These are phyloP conservation scores for Boletus vinaceobasis DNA, from an alignment of 768 basidiomycete species.

Conservation along the genomic window DNA sequence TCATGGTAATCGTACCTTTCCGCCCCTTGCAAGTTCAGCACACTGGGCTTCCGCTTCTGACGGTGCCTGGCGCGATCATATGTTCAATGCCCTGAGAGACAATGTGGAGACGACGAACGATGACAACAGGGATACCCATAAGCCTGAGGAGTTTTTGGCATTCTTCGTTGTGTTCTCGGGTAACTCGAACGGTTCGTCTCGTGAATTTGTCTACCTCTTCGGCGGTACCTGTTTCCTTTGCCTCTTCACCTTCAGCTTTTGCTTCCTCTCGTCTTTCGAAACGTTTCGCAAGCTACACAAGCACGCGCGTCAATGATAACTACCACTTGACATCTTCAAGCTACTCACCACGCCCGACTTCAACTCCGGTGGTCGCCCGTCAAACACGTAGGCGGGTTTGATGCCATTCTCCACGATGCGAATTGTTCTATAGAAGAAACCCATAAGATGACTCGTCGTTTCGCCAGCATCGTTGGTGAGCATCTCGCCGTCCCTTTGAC, in stretches of 20 bases:
- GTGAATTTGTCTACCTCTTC: slow-evolving; percentile 92
- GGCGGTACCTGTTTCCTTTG: slow-evolving; percentile 90
- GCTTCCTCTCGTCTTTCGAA: slow-evolving; percentile 89
- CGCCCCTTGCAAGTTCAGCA: slow-evolving; percentile 94
- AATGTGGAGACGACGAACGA: slow-evolving; percentile 50
- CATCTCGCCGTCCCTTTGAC: slow-evolving; percentile 94
- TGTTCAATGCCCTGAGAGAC: neutral
- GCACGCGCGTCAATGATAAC: neutral
- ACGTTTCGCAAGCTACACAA: slow-evolving; percentile 85
- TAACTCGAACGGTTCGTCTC: slow-evolving; percentile 90
- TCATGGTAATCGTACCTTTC: slow-evolving; percentile 55
- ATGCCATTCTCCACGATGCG: slow-evolving; percentile 98
- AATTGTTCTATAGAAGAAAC: slow-evolving; percentile 96
- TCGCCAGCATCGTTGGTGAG: slow-evolving; percentile 97
- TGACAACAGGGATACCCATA: slow-evolving; percentile 96
- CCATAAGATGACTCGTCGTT: slow-evolving; percentile 98
- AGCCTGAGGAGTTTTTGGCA: slow-evolving; percentile 80
- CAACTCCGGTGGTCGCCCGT: slow-evolving; percentile 96
- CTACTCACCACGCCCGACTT: slow-evolving; percentile 91
- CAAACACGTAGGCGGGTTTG: slow-evolving; percentile 97
- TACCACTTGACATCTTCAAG: neutral
- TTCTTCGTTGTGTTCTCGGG: slow-evolving; percentile 94
- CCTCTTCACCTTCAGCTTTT: slow-evolving; percentile 92
- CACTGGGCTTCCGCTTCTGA: slow-evolving; percentile 99
- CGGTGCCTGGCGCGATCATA: slow-evolving; percentile 64